phyloP scores from a whole-genome alignment of 352 stramenopile genomes.

The Phytophthora lateralis region DNA sequence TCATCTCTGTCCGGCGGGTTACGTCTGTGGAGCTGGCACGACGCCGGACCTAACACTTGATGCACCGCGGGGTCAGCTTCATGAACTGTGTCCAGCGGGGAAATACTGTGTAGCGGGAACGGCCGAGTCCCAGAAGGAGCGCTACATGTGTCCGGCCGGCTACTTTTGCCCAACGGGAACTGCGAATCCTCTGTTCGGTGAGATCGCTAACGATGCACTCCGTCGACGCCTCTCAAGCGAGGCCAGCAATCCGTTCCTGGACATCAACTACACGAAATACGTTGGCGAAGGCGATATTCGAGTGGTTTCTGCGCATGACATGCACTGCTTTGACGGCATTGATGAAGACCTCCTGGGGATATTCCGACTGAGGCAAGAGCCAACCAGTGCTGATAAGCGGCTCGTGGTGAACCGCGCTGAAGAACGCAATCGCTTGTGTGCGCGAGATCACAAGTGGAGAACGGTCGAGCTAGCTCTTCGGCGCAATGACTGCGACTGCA shows the following conservation, averaged over 20 bases:
- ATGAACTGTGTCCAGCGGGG: conserved; percentile 87
- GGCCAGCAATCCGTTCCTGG: conserved; percentile 77
- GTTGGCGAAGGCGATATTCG: conserved; percentile 88
- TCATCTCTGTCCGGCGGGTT: conserved; percentile 90
- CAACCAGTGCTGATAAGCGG: conserved; percentile 6
- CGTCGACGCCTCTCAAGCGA: conserved; percentile 63
- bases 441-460: conserved; percentile 95
- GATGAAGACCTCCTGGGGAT: conserved; percentile 77
- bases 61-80: conserved; percentile 89
- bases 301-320: conserved; percentile 90
- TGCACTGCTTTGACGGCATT: conserved; percentile 90
- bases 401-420: conserved; percentile 69
- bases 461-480: conserved; percentile 87
- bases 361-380: conserved; percentile 39
- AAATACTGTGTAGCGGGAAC: conserved; percentile 91
- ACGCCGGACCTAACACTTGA: conserved; percentile 93
- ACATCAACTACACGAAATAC: conserved; percentile 87
- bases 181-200: conserved; percentile 82
- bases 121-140: conserved; percentile 79
- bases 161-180: conserved; percentile 97
- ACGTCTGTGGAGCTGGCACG: conserved; percentile 93
- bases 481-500: conserved; percentile 93
- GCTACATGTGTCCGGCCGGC: conserved; percentile 81
- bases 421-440: conserved; percentile 84
- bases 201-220: conserved; percentile 91